Evolutionary conservation across 768 basidiomycete species (phyloP).

Genomic region (Rickenella mellea): DNA sequence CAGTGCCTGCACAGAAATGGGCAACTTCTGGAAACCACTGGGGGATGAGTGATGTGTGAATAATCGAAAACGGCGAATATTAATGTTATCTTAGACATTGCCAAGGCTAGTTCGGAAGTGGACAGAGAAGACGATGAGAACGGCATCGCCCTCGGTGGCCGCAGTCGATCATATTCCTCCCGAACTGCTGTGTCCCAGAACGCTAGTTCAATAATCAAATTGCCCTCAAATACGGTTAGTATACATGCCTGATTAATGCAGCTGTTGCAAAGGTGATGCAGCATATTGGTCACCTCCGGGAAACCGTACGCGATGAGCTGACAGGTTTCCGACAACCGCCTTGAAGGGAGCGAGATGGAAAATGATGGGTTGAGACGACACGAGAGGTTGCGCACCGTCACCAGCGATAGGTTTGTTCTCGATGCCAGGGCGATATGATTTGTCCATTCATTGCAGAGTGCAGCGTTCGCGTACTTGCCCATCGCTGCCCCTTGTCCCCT

Average conservation of each 20-base stretch:
- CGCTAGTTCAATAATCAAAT: slow-evolving; percentile 91
- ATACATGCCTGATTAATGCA: slow-evolving; percentile 63
- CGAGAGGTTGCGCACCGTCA: slow-evolving; percentile 50
- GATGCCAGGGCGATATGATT: slow-evolving; percentile 67
- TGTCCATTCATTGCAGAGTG: too few relatives aligned
- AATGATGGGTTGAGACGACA: slow-evolving; percentile 9
- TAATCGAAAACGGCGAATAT: slow-evolving; percentile 28
- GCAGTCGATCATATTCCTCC: slow-evolving; percentile 89
- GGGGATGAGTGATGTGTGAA: background rate
- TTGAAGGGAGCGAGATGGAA: slow-evolving; percentile 19
- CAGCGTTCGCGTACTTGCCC: too few relatives aligned
- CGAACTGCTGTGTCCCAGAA: slow-evolving; percentile 98
- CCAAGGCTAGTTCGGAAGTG: slow-evolving; percentile 87
- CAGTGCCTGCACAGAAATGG: slow-evolving; percentile 86
- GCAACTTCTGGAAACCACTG: slow-evolving; percentile 93
- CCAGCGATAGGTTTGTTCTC: slow-evolving; percentile 86
- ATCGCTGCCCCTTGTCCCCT: too few relatives aligned
- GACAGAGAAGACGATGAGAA: slow-evolving; percentile 89
- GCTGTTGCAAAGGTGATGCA: background rate
- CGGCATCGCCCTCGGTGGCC: slow-evolving; percentile 82
- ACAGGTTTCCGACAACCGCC: slow-evolving; percentile 91
- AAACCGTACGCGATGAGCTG: slow-evolving; percentile 92
- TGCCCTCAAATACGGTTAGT: slow-evolving; percentile 92
- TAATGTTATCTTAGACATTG: slow-evolving; percentile 88
- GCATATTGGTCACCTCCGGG: slow-evolving; percentile 65